Evolutionary conservation across 371 early-diverging fungal species (phyloP), one percentile per base, ranked within the genome.

Genomic region (Entomophthora muscae): DNA sequence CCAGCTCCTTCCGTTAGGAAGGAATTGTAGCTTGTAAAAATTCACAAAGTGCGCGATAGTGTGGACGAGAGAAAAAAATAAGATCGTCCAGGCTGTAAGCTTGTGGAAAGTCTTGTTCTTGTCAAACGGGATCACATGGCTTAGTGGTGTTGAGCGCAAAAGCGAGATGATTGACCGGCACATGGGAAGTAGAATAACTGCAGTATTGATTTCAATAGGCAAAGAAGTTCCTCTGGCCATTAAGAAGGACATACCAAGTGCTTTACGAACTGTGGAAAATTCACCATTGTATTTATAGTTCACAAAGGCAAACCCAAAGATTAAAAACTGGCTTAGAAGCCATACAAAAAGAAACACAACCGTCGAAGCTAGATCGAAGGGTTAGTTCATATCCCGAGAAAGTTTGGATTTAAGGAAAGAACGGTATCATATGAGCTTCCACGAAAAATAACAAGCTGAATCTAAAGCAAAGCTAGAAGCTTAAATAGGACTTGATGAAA

Each of bases 61-160:
- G 70, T 90, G 92, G 7, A 87, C 70, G 59, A 78, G 67, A n/a
- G 86, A 69, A 72, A 87, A 91, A 60, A 88, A 75, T 28, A 88
- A 74, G 23, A 91, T 83, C 31, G 79, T 76, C 76, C 80, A 86
- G 26, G 85, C 90, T 63, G 89, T 82, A 54, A 76, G 72, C 70
- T 86, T 89, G 73, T 91, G 91, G 70, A 91, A 90, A 57, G 80
- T 76, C 65, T 86, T 78, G 68, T 83, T 85, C 69, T 88, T 82
- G 76, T 91, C 91, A 65, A 85, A 89, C 12, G 89, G 89, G 23
- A 91, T 78, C 29, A 89, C 74, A n/a, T 79, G 69, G 72, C 80
- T 84, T 33, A 91, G 75, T 57, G 84, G 81, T 22, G 89, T 88
- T 0, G 80, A 75, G 21, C 90, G 76, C 17, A 88, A 70, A 66